phyloP scores from a whole-genome alignment of 2,329 filamentous ascomycete genomes.

The Botrytis fabae region DNA sequence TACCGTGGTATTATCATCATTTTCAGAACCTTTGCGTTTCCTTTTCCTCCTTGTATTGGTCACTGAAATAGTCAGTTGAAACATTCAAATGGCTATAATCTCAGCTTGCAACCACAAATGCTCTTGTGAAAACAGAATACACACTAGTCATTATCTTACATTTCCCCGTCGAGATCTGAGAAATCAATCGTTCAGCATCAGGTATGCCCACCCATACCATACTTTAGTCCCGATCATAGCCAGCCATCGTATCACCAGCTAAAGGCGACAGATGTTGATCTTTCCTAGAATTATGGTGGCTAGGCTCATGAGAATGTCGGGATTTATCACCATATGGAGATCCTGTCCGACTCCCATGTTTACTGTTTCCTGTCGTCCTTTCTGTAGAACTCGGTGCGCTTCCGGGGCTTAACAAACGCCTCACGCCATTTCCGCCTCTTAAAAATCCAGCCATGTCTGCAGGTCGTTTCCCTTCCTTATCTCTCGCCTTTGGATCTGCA shows the following conservation, averaged over 20 bases:
- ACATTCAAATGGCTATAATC: neutral
- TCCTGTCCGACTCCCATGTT: neutral
- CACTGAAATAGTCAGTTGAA: neutral
- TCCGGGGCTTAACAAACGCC: conserved; percentile 23
- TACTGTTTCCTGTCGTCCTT: neutral
- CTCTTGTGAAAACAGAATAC: neutral
- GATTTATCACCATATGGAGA: conserved; percentile 1
- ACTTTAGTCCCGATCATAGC: neutral
- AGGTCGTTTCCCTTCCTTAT: conserved; percentile 28
- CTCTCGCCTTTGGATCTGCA: conserved; percentile 26
- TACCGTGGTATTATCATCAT: neutral
- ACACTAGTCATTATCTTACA: neutral
- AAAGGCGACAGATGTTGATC: neutral
- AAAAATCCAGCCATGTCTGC: conserved; percentile 24
- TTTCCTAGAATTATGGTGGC: neutral
- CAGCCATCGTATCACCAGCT: neutral
- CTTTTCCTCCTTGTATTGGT: neutral
- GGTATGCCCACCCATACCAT: neutral
- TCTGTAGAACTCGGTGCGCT: conserved; percentile 5
- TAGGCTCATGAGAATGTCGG: conserved; percentile 1
- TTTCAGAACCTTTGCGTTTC: neutral
- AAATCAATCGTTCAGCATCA: neutral
- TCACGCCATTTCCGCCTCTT: conserved; percentile 27
- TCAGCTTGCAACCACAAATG: neutral
- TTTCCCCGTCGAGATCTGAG: neutral